Evolutionary conservation across 2,329 filamentous ascomycete species (phyloP).

Genomic region (Beauveria caledonica): DNA sequence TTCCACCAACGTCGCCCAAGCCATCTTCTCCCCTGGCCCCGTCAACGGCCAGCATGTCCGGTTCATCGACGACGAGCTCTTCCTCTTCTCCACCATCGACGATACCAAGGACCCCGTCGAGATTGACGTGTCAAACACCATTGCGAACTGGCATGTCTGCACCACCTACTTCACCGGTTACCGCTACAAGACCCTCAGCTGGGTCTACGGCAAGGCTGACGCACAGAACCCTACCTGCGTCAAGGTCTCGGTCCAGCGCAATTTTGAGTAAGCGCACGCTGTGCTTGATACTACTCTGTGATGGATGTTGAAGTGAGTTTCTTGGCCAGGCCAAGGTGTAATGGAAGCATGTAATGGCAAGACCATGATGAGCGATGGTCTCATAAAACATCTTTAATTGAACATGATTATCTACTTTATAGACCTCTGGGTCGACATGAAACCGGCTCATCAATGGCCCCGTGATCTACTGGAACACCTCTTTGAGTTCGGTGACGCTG

Average conservation of each 20-base stretch:
- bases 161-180: constrained; percentile 3
- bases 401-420: not conserved
- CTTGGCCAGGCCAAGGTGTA: not conserved
- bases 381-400: not conserved
- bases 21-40: constrained; percentile 4
- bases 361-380: constrained; percentile 1
- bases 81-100: not conserved
- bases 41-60: not conserved
- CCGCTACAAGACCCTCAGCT: constrained; percentile 12
- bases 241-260: constrained; percentile 8
- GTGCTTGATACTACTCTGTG: not conserved
- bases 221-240: constrained; percentile 12
- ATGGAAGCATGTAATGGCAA: not conserved
- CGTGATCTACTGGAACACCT: not conserved
- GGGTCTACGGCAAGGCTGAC: constrained; percentile 7
- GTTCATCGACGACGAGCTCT: constrained; percentile 1
- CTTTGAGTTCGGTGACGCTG: constrained; percentile 16
- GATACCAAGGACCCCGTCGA: constrained; percentile 7
- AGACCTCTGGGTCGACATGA: no score
- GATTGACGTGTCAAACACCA: not conserved
- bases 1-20: constrained; percentile 9
- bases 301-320: not conserved
- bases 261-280: not conserved
- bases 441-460: no score
- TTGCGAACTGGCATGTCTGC: constrained; percentile 6